phyloP scores from a whole-genome alignment of 805 yeast species.

The Hagleromyces aurorensis region DNA sequence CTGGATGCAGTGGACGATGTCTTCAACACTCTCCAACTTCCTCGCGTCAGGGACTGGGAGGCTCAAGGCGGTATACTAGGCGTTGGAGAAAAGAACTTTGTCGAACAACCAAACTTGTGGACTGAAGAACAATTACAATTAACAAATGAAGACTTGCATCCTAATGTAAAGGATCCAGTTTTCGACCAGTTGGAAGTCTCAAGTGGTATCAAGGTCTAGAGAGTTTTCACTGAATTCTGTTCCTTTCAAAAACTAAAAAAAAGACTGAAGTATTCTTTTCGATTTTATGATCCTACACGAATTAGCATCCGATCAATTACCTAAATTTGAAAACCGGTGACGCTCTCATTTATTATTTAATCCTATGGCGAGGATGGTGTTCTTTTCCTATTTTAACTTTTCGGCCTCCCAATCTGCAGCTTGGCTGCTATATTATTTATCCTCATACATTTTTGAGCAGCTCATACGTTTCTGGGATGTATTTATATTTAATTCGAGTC shows the following conservation, averaged over 20 bases:
- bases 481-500: too few relatives aligned
- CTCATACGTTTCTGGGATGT: too few relatives aligned
- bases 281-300: not conserved
- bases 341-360: not conserved
- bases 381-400: too few relatives aligned
- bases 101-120: slow-evolving; percentile 67
- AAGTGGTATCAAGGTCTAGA: slow-evolving; percentile 45
- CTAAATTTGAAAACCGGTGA: not conserved
- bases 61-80: slow-evolving; percentile 83
- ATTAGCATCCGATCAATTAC: not conserved
- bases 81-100: slow-evolving; percentile 54
- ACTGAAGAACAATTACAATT: slow-evolving; percentile 68
- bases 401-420: too few relatives aligned
- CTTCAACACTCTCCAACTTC: slow-evolving; percentile 65
- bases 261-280: not conserved
- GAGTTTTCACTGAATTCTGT: too few relatives aligned
- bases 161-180: slow-evolving; percentile 57
- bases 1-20: slow-evolving; percentile 74
- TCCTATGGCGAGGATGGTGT: too few relatives aligned
- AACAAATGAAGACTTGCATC: slow-evolving; percentile 54
- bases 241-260: not conserved
- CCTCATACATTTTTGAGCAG: too few relatives aligned
- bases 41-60: slow-evolving; percentile 73
- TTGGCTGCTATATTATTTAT: too few relatives aligned
- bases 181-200: slow-evolving; percentile 60